Percentiles rank a stretch among this genome's conserved stretches.
Evolutionary conservation across 2,329 filamentous ascomycete species (phyloP).

Genomic region (Paracoccidioides lutzii): DNA sequence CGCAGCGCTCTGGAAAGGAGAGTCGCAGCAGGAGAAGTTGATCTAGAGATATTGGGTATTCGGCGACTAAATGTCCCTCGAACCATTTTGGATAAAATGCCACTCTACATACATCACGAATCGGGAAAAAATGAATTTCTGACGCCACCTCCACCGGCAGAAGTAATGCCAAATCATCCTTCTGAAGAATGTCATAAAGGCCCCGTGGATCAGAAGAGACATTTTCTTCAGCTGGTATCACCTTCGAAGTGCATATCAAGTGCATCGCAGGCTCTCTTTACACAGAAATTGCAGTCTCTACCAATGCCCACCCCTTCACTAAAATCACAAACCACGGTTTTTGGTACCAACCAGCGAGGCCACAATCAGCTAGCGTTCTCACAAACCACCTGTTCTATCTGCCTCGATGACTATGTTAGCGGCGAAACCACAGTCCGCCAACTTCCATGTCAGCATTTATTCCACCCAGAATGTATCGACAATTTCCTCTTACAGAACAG

Average conservation of each 20-base stretch:
- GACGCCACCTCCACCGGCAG: background rate
- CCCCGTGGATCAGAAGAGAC: background rate
- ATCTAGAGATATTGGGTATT: conserved; percentile 75
- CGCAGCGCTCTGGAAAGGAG: conserved; percentile 55
- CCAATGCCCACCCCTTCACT: background rate
- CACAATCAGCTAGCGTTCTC: conserved; percentile 33
- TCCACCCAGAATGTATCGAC: conserved; percentile 85
- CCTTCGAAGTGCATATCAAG: background rate
- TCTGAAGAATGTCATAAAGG: background rate
- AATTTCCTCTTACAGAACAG: conserved; percentile 65
- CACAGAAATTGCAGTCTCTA: background rate
- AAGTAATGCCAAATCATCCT: background rate
- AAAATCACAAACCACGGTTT: background rate
- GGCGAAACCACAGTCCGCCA: conserved; percentile 64
- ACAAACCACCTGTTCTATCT: conserved; percentile 82
- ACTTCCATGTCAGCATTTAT: conserved; percentile 82
- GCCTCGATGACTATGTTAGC: conserved; percentile 64
- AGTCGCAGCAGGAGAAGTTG: conserved; percentile 65
- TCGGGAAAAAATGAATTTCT: conserved; percentile 1
- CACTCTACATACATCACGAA: conserved; percentile 59
- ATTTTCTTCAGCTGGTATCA: background rate
- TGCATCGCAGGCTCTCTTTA: background rate
- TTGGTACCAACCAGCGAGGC: background rate
- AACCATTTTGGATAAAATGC: conserved; percentile 58
- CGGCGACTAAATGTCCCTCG: conserved; percentile 67